A percentile compares a stretch with the other conserved stretches of the same genome.
These are phyloP conservation scores for Lagenidium sp. DNA, from an alignment of 352 stramenopile species.

Conservation along the genomic window DNA sequence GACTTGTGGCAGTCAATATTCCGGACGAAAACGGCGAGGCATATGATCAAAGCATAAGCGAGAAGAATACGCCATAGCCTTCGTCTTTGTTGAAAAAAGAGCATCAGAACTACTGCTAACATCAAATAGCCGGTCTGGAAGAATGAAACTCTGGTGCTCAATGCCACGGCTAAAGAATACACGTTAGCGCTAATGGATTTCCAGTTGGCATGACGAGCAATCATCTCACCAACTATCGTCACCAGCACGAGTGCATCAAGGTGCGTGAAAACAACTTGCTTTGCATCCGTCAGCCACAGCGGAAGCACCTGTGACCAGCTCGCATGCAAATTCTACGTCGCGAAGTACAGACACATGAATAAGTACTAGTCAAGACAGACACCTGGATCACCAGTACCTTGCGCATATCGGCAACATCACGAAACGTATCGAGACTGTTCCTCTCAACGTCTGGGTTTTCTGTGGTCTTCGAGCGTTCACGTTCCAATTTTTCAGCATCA, in stretches of 20 bases:
- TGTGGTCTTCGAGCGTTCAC: conserved; percentile 10
- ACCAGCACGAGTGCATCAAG: conserved; percentile 72
- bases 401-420: too few relatives aligned
- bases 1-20: conserved; percentile 62
- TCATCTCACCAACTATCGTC: conserved; percentile 59
- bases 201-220: too few relatives aligned
- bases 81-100: conserved; percentile 74
- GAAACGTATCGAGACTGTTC: background rate
- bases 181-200: background rate
- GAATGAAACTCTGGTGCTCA: conserved; percentile 76
- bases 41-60: conserved; percentile 56
- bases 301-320: conserved; percentile 37
- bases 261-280: conserved; percentile 63
- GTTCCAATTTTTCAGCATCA: too few relatives aligned
- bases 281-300: conserved; percentile 66
- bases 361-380: too few relatives aligned
- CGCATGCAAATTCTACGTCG: conserved; percentile 46
- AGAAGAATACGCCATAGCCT: conserved; percentile 75
- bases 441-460: too few relatives aligned
- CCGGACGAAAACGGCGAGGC: conserved; percentile 65
- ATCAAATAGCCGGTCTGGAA: conserved; percentile 80
- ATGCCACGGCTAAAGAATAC: conserved; percentile 40
- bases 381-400: too few relatives aligned
- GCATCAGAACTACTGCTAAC: conserved; percentile 65
- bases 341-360: too few relatives aligned